Evolutionary conservation across 2,329 filamentous ascomycete species (phyloP).

Genomic region (Talaromyces sp.): DNA sequence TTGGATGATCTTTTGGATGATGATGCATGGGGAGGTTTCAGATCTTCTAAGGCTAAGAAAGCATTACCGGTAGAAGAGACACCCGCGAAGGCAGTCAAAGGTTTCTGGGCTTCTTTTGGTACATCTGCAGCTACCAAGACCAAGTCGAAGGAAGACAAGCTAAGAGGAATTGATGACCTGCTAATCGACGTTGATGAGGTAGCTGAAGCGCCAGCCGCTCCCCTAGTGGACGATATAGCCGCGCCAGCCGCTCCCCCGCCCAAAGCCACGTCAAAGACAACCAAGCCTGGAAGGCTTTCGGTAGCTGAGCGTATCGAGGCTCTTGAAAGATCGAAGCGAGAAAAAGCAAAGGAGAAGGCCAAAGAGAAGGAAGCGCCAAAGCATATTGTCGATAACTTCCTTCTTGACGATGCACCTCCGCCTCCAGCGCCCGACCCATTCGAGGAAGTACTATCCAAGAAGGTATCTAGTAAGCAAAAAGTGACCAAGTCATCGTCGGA

Average conservation of each 20-base stretch:
- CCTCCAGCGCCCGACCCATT: slow-evolving; percentile 32
- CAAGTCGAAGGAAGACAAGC: slow-evolving; percentile 45
- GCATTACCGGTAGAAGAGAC: slow-evolving; percentile 35
- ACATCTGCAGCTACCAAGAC: slow-evolving; percentile 37
- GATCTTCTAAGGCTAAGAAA: slow-evolving; percentile 39
- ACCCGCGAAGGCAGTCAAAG: slow-evolving; percentile 35
- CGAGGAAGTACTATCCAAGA: slow-evolving; percentile 19
- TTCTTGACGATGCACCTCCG: slow-evolving; percentile 29
- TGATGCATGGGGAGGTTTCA: slow-evolving; percentile 41
- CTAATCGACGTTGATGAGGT: slow-evolving; percentile 37
- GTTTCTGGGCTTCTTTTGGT: slow-evolving; percentile 46
- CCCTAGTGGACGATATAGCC: slow-evolving; percentile 39
- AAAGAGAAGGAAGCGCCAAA: slow-evolving; percentile 37
- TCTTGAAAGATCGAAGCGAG: slow-evolving; percentile 42
- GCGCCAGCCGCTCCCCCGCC: slow-evolving; percentile 40
- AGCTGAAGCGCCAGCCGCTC: slow-evolving; percentile 33
- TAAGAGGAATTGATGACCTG: slow-evolving; percentile 33
- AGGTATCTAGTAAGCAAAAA: slow-evolving; percentile 25
- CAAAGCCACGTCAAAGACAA: slow-evolving; percentile 40
- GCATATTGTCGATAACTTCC: slow-evolving; percentile 33
- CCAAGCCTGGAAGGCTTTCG: slow-evolving; percentile 43
- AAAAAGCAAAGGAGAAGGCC: slow-evolving; percentile 37
- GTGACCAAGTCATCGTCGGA: slow-evolving; percentile 29
- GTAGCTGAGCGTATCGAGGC: slow-evolving; percentile 54
- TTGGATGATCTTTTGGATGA: slow-evolving; percentile 28